phyloP scores from a whole-genome alignment of 2,329 filamentous ascomycete genomes.

The Diplodia sapinea region DNA sequence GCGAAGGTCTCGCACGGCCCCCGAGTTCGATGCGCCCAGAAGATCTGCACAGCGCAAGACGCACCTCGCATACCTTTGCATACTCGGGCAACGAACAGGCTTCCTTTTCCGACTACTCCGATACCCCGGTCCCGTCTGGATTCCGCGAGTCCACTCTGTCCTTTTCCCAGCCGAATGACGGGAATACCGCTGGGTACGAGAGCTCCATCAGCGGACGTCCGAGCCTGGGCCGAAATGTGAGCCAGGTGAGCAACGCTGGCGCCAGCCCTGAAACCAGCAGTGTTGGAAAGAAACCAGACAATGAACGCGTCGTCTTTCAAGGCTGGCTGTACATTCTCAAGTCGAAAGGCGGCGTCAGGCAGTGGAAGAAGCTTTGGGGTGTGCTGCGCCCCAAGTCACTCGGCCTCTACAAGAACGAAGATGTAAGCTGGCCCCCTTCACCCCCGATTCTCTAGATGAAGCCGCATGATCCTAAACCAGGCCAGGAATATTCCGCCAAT shows the following conservation, averaged over 20 bases:
- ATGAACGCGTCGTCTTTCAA: constrained; percentile 91
- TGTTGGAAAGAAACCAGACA: constrained; percentile 55
- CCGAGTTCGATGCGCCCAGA: constrained; percentile 40
- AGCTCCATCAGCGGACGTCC: constrained; percentile 39
- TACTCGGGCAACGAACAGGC: constrained; percentile 71
- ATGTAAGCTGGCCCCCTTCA: constrained; percentile 38
- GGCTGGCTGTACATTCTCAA: constrained; percentile 87
- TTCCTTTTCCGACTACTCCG: constrained; percentile 87
- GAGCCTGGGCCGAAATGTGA: constrained; percentile 57
- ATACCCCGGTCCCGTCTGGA: constrained; percentile 55
- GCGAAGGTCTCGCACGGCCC: constrained; percentile 42
- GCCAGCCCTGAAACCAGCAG: constrained; percentile 37
- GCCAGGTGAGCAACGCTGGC: constrained; percentile 64
- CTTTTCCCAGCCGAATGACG: constrained; percentile 36
- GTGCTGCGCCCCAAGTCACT: constrained; percentile 85
- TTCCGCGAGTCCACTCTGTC: constrained; percentile 59
- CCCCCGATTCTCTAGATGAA: neutral
- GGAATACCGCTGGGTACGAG: constrained; percentile 34
- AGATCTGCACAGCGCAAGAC: constrained; percentile 51
- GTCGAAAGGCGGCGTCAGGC: constrained; percentile 79
- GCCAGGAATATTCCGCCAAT: constrained; percentile 80
- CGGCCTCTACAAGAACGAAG: constrained; percentile 89
- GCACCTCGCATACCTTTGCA: constrained; percentile 66
- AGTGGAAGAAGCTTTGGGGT: constrained; percentile 95
- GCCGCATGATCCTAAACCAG: constrained; percentile 7